phyloP scores from a whole-genome alignment of 306 rosid species.

The Dryas octopetala region DNA sequence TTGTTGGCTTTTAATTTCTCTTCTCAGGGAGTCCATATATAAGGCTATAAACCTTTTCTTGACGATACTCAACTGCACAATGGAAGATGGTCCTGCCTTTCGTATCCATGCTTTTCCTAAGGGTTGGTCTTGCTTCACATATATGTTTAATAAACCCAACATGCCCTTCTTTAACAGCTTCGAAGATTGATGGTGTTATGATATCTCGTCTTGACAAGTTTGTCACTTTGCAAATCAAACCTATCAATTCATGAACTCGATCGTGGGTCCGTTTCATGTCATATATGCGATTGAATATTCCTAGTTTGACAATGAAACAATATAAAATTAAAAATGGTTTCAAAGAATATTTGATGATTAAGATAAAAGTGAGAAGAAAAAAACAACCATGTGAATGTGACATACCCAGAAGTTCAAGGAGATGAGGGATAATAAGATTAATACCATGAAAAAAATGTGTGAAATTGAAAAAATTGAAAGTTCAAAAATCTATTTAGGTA shows the following conservation, averaged over 20 bases:
- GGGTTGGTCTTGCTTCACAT: background rate
- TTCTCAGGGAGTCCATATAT: background rate
- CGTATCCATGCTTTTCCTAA: no score
- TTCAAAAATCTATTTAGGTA: no score
- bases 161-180: background rate
- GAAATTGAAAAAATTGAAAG: no score
- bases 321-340: no score
- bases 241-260: background rate
- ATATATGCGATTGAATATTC: background rate
- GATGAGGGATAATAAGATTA: no score
- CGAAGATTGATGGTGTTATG: background rate
- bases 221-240: background rate
- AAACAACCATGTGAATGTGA: no score
- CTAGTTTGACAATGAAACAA: no score
- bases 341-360: no score
- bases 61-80: background rate
- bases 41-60: conserved; percentile 8
- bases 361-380: no score
- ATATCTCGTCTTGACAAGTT: background rate
- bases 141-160: background rate
- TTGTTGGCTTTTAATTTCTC: background rate
- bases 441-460: no score
- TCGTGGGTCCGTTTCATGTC: background rate
- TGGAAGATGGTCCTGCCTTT: background rate
- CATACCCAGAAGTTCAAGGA: no score